Conservation (phyloP, 176 grass and related monocot species). For the Zizania latifolia region DNA sequence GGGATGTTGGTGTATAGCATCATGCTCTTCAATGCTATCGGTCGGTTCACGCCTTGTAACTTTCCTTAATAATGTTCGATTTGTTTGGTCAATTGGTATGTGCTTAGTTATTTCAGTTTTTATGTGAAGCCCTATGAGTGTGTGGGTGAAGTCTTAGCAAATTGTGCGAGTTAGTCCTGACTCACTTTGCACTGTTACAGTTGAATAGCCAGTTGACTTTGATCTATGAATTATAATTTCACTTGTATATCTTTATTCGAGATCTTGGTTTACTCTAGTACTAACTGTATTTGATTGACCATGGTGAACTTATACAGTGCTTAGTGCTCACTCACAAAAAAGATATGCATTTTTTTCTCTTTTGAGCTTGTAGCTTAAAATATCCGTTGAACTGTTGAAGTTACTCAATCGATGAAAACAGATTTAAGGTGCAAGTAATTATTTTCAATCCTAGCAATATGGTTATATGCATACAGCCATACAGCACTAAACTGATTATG, state of each 20-base stretch:
- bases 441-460: neutral
- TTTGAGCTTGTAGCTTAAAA: too few relatives aligned
- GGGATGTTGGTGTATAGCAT: slow-evolving; percentile 24
- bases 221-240: neutral
- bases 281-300: neutral
- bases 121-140: neutral
- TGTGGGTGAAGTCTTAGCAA: neutral
- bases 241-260: neutral
- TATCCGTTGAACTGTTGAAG: too few relatives aligned
- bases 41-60: slow-evolving; percentile 3
- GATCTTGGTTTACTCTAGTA: neutral
- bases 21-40: neutral
- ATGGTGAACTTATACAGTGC: neutral
- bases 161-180: neutral
- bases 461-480: neutral
- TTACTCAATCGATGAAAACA: too few relatives aligned
- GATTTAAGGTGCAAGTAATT: neutral
- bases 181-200: too few relatives aligned
- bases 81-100: slow-evolving; percentile 7
- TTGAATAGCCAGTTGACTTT: too few relatives aligned
- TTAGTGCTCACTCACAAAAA: neutral
- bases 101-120: neutral
- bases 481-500: neutral
- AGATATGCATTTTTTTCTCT: too few relatives aligned
- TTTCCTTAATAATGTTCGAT: neutral